phyloP scores from a whole-genome alignment of 257 asterid genomes.

The Voacanga thouarsii region DNA sequence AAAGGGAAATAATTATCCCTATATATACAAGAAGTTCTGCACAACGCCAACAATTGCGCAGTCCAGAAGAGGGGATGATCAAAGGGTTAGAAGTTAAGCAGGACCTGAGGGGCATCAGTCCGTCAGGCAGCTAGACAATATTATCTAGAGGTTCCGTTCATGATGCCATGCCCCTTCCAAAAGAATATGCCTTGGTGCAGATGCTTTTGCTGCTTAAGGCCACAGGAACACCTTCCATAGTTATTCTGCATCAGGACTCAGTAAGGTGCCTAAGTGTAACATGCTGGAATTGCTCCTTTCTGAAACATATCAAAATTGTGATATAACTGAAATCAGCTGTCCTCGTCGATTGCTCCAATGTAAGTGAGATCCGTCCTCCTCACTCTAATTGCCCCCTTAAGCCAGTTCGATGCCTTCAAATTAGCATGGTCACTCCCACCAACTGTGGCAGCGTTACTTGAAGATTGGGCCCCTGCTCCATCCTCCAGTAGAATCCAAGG shows the following conservation, averaged over 20 bases:
- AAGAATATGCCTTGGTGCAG: conserved; percentile 48
- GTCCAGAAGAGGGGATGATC: conserved; percentile 37
- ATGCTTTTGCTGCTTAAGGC: conserved; percentile 32
- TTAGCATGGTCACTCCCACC: conserved; percentile 58
- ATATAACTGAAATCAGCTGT: conserved; percentile 51
- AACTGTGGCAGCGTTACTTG: conserved; percentile 42
- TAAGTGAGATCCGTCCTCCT: conserved; percentile 82
- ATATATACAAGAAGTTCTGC: conserved; percentile 53
- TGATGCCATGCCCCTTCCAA: conserved; percentile 29
- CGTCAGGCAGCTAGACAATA: conserved; percentile 20
- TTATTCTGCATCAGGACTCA: conserved; percentile 3
- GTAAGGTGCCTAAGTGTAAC: conserved; percentile 4
- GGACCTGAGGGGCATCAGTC: conserved; percentile 30
- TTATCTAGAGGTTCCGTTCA: conserved; percentile 17
- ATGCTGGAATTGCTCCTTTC: conserved; percentile 18
- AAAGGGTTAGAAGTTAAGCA: conserved; percentile 52
- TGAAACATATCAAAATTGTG: conserved; percentile 21
- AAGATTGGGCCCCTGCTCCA: conserved; percentile 74
- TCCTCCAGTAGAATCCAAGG: conserved; percentile 93
- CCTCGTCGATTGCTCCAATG: conserved; percentile 84
- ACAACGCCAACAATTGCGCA: conserved; percentile 36
- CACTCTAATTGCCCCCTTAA: conserved; percentile 79
- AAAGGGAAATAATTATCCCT: conserved; percentile 29
- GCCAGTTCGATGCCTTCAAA: conserved; percentile 69
- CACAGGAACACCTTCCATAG: conserved; percentile 19